Evolutionary conservation across 2,329 filamentous ascomycete genomes (phyloP).

Genomic region (Botrytis hyacinthi): DNA sequence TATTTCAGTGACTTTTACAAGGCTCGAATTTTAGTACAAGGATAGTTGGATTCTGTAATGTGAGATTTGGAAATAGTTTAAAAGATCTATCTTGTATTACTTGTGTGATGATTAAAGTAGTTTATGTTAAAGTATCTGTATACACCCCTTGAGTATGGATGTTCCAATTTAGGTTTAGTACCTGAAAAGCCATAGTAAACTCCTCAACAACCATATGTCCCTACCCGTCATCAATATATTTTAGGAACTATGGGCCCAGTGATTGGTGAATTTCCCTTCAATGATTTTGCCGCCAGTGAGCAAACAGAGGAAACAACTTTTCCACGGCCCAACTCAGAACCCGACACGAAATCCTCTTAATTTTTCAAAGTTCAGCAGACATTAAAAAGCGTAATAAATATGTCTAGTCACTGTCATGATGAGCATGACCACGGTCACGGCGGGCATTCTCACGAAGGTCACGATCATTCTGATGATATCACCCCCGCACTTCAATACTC

Average conservation of each 20-base stretch:
- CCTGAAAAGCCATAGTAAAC: neutral
- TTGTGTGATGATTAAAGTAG: conserved; percentile 6
- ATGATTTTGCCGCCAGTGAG: neutral
- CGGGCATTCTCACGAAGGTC: conserved; percentile 62
- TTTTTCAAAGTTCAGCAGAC: neutral
- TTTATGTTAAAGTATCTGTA: neutral
- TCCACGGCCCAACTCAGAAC: neutral
- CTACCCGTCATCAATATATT: neutral
- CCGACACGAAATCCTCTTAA: neutral
- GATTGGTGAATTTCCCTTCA: conserved; percentile 8
- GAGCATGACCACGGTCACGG: conserved; percentile 42
- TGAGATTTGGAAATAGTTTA: neutral
- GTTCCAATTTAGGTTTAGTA: neutral
- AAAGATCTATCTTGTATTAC: neutral
- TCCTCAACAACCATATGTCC: neutral
- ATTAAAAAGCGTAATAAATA: conserved; percentile 15
- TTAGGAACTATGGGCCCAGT: neutral
- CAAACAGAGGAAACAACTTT: neutral
- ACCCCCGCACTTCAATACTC: conserved; percentile 87
- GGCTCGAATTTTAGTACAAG: neutral
- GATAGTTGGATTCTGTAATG: neutral
- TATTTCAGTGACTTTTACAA: too few species aligned
- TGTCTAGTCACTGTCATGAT: conserved; percentile 49
- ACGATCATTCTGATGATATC: conserved; percentile 91
- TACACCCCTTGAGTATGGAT: neutral